Percentiles rank a stretch among this genome's conserved stretches.
phyloP scores from a whole-genome alignment of 2,329 filamentous ascomycete species.

The Juglanconis oblonga region DNA sequence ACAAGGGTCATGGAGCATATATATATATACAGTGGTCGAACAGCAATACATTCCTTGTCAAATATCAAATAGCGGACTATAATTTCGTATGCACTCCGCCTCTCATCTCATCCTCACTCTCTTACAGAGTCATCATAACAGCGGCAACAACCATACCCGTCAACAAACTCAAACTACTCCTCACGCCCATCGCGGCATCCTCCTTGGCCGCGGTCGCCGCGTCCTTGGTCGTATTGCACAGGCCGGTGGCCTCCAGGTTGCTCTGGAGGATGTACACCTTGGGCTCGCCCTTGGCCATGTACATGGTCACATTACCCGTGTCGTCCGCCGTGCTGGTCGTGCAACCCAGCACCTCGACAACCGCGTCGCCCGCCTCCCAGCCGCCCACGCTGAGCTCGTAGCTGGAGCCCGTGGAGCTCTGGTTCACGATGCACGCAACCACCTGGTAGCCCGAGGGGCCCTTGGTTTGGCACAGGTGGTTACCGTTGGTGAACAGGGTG shows the following conservation, averaged over 20 bases:
- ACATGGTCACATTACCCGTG: conserved; percentile 19
- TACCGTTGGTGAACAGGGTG: conserved; percentile 35
- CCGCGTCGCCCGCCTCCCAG: conserved; percentile 25
- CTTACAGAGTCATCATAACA: conserved; percentile 15
- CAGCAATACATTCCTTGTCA: too few species aligned
- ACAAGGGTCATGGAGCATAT: too few species aligned
- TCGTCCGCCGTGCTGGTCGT: conserved; percentile 17
- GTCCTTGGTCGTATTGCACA: conserved; percentile 15
- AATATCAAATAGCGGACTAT: too few species aligned
- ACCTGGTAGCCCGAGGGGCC: conserved; percentile 34
- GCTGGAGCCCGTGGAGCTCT: conserved; percentile 30
- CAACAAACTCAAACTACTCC: conserved; percentile 8
- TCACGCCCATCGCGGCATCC: conserved; percentile 6
- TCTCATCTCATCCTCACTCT: neutral
- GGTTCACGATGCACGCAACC: conserved; percentile 39
- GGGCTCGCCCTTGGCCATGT: conserved; percentile 16
- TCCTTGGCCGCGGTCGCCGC: conserved; percentile 7
- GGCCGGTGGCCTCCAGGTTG: conserved; percentile 3
- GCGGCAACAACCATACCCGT: conserved; percentile 1
- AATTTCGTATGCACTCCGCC: too few species aligned
- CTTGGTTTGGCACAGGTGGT: conserved; percentile 41
- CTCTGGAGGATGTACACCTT: conserved; percentile 19
- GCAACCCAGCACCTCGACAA: conserved; percentile 25
- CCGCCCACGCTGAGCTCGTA: conserved; percentile 24
- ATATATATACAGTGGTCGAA: too few species aligned